A percentile compares a stretch with the other conserved stretches of the same genome.
Conservation (phyloP, 2,329 filamentous ascomycete genomes). For the Chaetomiaceae sp. region DNA sequence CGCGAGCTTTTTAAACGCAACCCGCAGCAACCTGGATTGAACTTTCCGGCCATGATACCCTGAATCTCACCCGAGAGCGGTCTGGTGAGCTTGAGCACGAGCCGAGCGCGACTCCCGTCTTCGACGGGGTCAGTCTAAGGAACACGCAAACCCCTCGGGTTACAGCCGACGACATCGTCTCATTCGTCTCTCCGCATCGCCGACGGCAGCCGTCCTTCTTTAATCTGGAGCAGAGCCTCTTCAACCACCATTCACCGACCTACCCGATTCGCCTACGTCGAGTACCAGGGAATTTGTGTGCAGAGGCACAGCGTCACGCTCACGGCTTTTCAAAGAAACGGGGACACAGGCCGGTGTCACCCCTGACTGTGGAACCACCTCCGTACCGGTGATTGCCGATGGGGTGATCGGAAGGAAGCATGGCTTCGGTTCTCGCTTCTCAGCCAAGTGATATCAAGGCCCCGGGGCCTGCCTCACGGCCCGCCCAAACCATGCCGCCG, state of each 20-base stretch:
- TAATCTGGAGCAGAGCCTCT: conserved; percentile 10
- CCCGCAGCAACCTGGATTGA: conserved; percentile 18
- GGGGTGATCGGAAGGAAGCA: conserved; percentile 31
- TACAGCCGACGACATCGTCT: conserved; percentile 1
- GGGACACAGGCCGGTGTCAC: conserved; percentile 19
- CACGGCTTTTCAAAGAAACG: neutral
- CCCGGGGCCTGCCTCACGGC: conserved; percentile 36
- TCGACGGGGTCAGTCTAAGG: conserved; percentile 12
- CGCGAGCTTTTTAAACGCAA: conserved; percentile 3
- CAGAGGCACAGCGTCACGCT: conserved; percentile 17
- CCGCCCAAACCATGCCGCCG: conserved; percentile 40
- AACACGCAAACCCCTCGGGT: neutral
- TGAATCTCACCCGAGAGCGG: conserved; percentile 29
- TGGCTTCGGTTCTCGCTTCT: conserved; percentile 41
- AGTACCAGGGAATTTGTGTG: conserved; percentile 15
- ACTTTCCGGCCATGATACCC: conserved; percentile 32
- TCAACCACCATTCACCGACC: conserved; percentile 3
- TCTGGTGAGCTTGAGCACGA: conserved; percentile 29
- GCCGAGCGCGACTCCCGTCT: conserved; percentile 10
- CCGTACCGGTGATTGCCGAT: conserved; percentile 18
- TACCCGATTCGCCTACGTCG: conserved; percentile 20
- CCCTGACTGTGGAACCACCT: conserved; percentile 13
- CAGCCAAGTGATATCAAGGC: conserved; percentile 38
- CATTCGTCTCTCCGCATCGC: neutral
- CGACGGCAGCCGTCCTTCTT: neutral